Base-by-base conservation (phyloP, 2,329 filamentous ascomycete genomes). In the Chaetomium strumarium region DNA sequence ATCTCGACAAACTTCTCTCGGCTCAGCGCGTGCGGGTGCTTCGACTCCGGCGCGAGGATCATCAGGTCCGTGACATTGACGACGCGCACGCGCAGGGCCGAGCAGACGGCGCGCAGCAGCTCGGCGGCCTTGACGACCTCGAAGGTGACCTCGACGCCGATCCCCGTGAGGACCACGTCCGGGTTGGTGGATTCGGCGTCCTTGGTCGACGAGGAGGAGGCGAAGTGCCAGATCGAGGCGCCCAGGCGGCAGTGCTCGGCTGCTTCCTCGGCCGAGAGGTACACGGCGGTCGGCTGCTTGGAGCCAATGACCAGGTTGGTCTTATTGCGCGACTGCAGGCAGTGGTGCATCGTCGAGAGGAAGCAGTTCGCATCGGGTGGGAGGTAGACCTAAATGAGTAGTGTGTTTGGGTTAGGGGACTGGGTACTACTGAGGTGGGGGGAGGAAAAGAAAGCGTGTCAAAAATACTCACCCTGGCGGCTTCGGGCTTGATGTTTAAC, bases 301-400 rank as follows among this genome's bases (percentile, higher is more conserved):
- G 80, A 80, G 17, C 81, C 82, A 39, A 86, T 81, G 73, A 86
- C 81, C 3, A 86, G 72, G 62, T 86, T 86, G 55, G 85, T 73
- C 56, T 85, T 83, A 64, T 83, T 82, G 62, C 73, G 81, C 1
- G 80, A 84, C 34, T 73, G 67, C 10, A 86, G 68, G 59, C 79
- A 84, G 62, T 86, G 82, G 20, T 79, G 69, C 1, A 85, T 62
- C 0, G 81, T 85, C n/a, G 76, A 79, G 3, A 86, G 72, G 66
- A 85, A 84, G 38, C 80, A 85, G 62, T 86, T 86, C 13, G 80
- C 81, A 54, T 86, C 83, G 0, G 83, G 83, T 1, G 84, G 83
- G 1, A 86, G 68, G 59, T 86, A 86, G 2, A 86, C 79, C 58
- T 62, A 17, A 13, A n/a, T 36, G 3, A 19, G 47, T 10, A 20